These are phyloP conservation scores for Diplodia corticola DNA, from an alignment of 2,329 filamentous ascomycete species.

Conservation along the genomic window DNA sequence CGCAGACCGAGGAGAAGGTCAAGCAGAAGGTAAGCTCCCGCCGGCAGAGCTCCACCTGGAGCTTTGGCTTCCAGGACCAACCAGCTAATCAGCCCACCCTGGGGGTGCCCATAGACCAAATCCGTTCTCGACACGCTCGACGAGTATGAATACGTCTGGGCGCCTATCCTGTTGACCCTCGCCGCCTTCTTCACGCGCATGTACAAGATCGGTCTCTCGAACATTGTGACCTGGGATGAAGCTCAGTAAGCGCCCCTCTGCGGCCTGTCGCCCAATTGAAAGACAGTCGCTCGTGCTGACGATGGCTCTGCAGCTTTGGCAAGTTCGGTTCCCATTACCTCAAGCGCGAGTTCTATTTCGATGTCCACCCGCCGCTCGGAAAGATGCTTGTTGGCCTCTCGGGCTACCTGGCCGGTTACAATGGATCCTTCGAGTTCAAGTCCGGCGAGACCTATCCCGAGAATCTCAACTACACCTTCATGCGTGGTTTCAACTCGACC, in stretches of 20 bases:
- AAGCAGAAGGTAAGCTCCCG: conserved; percentile 47
- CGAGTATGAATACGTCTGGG: conserved; percentile 62
- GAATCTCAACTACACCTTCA: conserved; percentile 95
- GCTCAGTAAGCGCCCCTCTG: conserved; percentile 59
- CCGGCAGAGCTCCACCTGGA: neutral
- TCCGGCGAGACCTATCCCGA: conserved; percentile 93
- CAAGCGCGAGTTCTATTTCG: conserved; percentile 99
- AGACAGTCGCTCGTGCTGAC: conserved; percentile 28
- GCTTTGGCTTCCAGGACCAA: conserved; percentile 11
- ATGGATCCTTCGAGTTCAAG: conserved; percentile 99
- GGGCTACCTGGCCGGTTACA: conserved; percentile 94
- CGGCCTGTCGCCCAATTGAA: conserved; percentile 13
- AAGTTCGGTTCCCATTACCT: conserved; percentile 99
- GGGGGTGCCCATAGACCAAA: conserved; percentile 49
- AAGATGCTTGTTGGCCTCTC: conserved; percentile 98
- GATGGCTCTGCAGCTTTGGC: conserved; percentile 64
- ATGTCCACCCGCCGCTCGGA: conserved; percentile 91
- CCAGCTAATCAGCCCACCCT: conserved; percentile 10
- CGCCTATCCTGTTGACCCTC: conserved; percentile 63
- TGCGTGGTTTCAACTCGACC: conserved; percentile 95
- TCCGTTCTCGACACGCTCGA: conserved; percentile 64
- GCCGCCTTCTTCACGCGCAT: conserved; percentile 66
- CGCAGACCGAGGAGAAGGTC: conserved; percentile 46
- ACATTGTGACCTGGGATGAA: conserved; percentile 76
- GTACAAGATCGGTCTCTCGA: conserved; percentile 67